Percentiles rank a stretch among this genome's conserved stretches.
Conservation (phyloP, 192 early-diverging fungal species). For the Podila clonocystis region DNA sequence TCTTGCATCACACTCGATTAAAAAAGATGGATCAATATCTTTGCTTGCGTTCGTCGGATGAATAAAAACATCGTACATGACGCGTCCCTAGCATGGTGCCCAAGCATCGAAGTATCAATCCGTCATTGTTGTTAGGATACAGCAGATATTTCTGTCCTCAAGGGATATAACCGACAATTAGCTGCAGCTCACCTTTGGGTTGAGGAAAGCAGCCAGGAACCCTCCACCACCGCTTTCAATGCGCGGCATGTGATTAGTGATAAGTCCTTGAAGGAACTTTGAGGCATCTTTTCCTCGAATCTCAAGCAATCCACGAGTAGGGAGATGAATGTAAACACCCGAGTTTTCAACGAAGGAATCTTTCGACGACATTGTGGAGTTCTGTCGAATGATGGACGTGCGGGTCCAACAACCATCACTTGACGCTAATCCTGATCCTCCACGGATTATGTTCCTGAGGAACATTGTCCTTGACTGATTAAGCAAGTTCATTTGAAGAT, state of each 20-base stretch:
- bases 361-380: background rate
- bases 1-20: conserved; percentile 82
- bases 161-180: background rate
- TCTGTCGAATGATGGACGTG: background rate
- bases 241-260: conserved; percentile 85
- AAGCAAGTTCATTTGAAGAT: no score
- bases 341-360: background rate
- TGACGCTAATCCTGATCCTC: no score
- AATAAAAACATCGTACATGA: conserved; percentile 91
- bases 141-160: background rate
- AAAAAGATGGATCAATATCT: conserved; percentile 73
- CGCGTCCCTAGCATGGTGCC: conserved; percentile 70
- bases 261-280: conserved; percentile 92
- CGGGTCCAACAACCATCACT: no score
- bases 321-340: conserved; percentile 57
- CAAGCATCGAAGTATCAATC: no score
- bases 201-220: conserved; percentile 84
- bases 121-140: background rate
- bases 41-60: conserved; percentile 72
- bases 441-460: no score
- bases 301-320: conserved; percentile 69
- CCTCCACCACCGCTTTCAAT: conserved; percentile 79
- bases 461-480: no score
- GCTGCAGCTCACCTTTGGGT: conserved; percentile 67
- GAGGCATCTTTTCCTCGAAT: conserved; percentile 77